Percentiles rank a stretch among this genome's conserved stretches.
These are phyloP conservation scores for Cryphonectria radicalis DNA, from an alignment of 2,329 filamentous ascomycete genomes.

Conservation along the genomic window DNA sequence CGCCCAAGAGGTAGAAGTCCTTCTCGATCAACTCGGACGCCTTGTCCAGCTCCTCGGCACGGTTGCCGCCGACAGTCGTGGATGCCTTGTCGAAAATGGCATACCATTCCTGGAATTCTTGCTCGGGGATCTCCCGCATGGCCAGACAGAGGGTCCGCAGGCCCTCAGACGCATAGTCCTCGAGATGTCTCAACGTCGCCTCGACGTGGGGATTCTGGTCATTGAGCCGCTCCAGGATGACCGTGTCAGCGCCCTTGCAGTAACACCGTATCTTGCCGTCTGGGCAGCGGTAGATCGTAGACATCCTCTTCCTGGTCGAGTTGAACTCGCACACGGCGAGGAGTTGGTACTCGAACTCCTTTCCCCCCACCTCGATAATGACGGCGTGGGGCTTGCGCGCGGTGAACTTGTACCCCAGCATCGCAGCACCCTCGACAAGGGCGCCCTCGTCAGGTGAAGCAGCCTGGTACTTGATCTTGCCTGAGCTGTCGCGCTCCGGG, in stretches of 20 bases:
- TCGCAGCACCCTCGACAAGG: constrained; percentile 87
- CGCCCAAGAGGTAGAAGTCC: constrained; percentile 87
- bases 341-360: constrained; percentile 82
- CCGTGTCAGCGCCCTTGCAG: constrained; percentile 96
- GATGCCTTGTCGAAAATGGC: constrained; percentile 84
- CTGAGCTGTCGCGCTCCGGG: constrained; percentile 78
- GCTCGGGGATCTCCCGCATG: constrained; percentile 88
- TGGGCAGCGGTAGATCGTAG: constrained; percentile 92
- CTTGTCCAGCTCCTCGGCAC: constrained; percentile 94
- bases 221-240: constrained; percentile 89
- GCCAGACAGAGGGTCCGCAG: constrained; percentile 92
- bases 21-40: constrained; percentile 94
- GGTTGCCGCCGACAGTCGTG: constrained; percentile 89
- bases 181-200: constrained; percentile 89
- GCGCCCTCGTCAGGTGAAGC: constrained; percentile 97
- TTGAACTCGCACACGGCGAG: constrained; percentile 99
- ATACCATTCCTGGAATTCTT: constrained; percentile 87
- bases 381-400: constrained; percentile 89
- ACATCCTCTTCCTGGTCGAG: constrained; percentile 96
- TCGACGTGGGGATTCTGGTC: constrained; percentile 86
- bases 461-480: constrained; percentile 93
- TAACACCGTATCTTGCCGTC: constrained; percentile 94
- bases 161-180: constrained; percentile 97
- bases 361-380: constrained; percentile 75
- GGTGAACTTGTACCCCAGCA: constrained; percentile 85